These are phyloP conservation scores for Coemansia sp. DNA, from an alignment of 192 early-diverging fungal species.

Conservation along the genomic window DNA sequence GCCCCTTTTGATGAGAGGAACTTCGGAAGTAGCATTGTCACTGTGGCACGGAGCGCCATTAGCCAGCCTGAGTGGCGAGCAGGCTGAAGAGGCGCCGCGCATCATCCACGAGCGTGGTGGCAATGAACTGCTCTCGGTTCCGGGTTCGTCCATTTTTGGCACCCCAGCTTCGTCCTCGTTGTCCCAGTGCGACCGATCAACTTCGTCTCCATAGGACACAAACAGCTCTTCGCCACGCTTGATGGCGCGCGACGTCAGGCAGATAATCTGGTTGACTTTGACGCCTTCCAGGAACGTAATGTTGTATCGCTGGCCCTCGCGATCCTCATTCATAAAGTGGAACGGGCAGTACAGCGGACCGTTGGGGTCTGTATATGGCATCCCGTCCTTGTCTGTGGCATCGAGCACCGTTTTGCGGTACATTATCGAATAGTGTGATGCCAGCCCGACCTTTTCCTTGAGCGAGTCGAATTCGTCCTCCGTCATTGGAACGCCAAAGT, in stretches of 20 bases:
- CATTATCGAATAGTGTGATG: slow-evolving; percentile 87
- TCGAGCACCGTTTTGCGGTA: slow-evolving; percentile 89
- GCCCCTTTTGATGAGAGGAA: neutral
- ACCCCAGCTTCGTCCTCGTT: neutral
- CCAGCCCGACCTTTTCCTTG: slow-evolving; percentile 74
- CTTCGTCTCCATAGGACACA: slow-evolving; percentile 82
- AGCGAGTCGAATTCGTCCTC: slow-evolving; percentile 90
- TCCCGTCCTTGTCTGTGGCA: slow-evolving; percentile 78
- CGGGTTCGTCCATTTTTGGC: neutral
- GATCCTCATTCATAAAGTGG: slow-evolving; percentile 87
- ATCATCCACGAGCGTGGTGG: slow-evolving; percentile 5
- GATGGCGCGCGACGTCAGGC: slow-evolving; percentile 68
- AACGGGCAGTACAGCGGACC: slow-evolving; percentile 76
- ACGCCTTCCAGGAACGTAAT: slow-evolving; percentile 76
- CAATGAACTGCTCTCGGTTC: neutral
- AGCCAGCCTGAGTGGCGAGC: neutral
- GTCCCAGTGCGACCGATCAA: slow-evolving; percentile 74
- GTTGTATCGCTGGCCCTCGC: slow-evolving; percentile 25
- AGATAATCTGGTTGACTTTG: slow-evolving; percentile 85
- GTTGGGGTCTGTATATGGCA: slow-evolving; percentile 66
- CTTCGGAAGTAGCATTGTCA: neutral
- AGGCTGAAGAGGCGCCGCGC: neutral
- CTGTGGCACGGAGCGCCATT: neutral
- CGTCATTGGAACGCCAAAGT: slow-evolving; percentile 95
- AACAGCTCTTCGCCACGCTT: slow-evolving; percentile 77